These are phyloP conservation scores for Penicillium malachiteum DNA, from an alignment of 495 filamentous ascomycete species.

Conservation along the genomic window DNA sequence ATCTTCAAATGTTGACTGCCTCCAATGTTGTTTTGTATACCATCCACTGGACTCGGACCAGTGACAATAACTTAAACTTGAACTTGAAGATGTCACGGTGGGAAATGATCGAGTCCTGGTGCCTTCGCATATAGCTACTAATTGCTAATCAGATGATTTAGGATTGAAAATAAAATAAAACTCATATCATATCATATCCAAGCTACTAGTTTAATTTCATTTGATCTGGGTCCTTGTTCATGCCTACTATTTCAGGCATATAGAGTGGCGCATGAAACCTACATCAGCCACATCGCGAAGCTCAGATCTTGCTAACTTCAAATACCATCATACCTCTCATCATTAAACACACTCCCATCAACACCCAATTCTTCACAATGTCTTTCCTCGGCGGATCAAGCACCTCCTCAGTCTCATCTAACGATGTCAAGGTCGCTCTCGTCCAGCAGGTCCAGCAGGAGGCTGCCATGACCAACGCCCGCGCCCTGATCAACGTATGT, in stretches of 20 bases:
- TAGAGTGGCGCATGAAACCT: not conserved
- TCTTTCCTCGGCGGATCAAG: conserved; percentile 42
- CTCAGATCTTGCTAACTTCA: conserved; percentile 4
- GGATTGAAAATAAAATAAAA: too few relatives aligned
- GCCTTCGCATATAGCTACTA: too few relatives aligned
- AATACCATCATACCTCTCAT: not conserved
- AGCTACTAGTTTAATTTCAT: too few relatives aligned
- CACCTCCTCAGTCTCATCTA: conserved; percentile 40
- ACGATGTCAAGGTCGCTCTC: conserved; percentile 65
- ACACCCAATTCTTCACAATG: conserved; percentile 28
- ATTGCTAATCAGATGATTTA: too few relatives aligned
- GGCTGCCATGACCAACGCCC: conserved; percentile 71
- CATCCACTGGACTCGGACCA: too few relatives aligned
- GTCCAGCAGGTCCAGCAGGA: conserved; percentile 75
- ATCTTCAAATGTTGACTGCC: too few relatives aligned
- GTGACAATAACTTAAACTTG: too few relatives aligned
- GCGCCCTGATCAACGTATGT: conserved; percentile 69
- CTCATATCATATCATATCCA: too few relatives aligned
- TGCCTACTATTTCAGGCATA: not conserved
- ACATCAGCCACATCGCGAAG: conserved; percentile 26
- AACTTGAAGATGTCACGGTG: too few relatives aligned
- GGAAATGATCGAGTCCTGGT: too few relatives aligned
- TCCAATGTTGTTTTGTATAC: too few relatives aligned
- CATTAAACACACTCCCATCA: not conserved
- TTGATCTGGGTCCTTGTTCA: too few relatives aligned